phyloP scores from a whole-genome alignment of 2,329 filamentous ascomycete species.

The Trichoderma harzianum region DNA sequence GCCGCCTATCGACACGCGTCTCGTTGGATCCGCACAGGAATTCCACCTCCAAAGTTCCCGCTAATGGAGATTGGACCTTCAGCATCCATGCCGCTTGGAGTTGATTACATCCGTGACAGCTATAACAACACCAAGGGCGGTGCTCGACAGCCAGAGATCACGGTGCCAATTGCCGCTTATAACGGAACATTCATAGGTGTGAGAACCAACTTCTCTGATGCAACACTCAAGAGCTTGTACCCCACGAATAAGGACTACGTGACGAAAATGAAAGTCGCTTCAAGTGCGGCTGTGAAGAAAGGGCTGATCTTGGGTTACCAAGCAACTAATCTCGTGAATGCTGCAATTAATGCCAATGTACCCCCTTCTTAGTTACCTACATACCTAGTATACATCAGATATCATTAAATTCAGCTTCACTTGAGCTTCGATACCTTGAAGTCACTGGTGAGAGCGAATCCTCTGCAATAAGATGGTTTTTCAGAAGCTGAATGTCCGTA shows the following conservation, averaged over 20 bases:
- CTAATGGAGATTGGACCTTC: background rate
- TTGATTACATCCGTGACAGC: background rate
- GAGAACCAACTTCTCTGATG: background rate
- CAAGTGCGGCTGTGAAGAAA: background rate
- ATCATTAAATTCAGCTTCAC: background rate
- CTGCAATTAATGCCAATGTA: background rate
- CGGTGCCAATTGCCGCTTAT: background rate
- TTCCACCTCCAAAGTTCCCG: background rate
- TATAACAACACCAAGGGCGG: background rate
- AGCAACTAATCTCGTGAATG: background rate
- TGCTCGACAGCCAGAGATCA: background rate
- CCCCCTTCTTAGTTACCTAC: background rate
- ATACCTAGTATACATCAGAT: background rate
- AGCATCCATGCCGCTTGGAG: background rate
- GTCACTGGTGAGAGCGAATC: background rate
- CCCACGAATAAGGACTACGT: background rate
- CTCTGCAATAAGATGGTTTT: background rate
- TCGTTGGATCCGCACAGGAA: background rate
- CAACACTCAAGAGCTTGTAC: background rate
- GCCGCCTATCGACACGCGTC: background rate
- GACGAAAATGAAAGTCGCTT: background rate
- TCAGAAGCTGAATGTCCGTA: background rate
- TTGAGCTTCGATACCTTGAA: background rate
- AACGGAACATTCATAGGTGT: background rate
- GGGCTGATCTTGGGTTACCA: background rate